A percentile compares a stretch with the other conserved stretches of the same genome.
Evolutionary conservation across 305 asterid species (phyloP).

Genomic region (Ilex paraguariensis): DNA sequence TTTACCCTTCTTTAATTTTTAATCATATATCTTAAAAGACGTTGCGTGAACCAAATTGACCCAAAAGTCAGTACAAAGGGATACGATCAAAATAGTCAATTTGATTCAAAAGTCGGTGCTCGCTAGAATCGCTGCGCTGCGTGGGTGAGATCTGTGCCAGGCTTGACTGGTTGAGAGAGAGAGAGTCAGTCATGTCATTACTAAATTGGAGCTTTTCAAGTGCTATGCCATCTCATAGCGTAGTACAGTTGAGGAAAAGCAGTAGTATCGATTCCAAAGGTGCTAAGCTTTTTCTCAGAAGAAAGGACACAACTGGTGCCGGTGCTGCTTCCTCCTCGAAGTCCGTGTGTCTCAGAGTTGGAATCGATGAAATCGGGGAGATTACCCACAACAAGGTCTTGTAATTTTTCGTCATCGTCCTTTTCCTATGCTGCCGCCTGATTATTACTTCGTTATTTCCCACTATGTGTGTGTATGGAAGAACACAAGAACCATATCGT

Average conservation of each 20-base stretch:
- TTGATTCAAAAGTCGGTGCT: too few species aligned
- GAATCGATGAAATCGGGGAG: conserved; percentile 35
- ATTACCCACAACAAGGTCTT: conserved; percentile 70
- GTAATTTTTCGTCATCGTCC: background rate
- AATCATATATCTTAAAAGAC: too few species aligned
- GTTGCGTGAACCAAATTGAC: too few species aligned
- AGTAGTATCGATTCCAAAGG: background rate
- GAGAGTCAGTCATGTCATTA: conserved; percentile 7
- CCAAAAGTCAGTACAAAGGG: too few species aligned
- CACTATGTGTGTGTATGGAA: background rate
- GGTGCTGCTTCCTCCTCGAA: conserved; percentile 2
- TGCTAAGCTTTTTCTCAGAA: conserved; percentile 4
- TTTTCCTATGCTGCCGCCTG: background rate
- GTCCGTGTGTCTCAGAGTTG: conserved; percentile 20
- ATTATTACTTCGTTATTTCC: background rate
- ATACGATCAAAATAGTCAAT: too few species aligned
- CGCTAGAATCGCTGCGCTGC: too few species aligned
- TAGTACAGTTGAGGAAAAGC: background rate
- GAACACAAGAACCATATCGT: background rate
- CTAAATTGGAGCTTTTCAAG: conserved; percentile 11
- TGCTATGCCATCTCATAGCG: background rate
- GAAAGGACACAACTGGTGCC: conserved; percentile 13
- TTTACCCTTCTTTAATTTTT: too few species aligned
- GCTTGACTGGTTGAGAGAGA: too few species aligned
- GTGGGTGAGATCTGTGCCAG: too few species aligned